Evolutionary conservation across 306 rosid genomes (phyloP), one percentile per base, ranked within the genome.

Genomic region (Malus sylvestris): DNA sequence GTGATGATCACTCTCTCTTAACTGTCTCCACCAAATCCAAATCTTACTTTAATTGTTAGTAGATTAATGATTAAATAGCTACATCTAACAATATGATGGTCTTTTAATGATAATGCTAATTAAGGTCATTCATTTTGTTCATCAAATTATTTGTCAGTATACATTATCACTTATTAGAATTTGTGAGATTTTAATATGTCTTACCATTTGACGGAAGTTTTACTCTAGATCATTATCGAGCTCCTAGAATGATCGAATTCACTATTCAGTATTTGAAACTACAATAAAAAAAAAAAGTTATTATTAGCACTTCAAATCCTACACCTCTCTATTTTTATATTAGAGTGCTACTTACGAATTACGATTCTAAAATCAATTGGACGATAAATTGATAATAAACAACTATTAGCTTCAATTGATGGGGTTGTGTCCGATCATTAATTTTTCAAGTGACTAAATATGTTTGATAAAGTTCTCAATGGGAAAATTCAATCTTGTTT

Each of bases 271-370:
- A 9, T 8, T 40, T 42, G 12, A 42, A 42, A 40, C 0, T 40
- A 11, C 11, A 2, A 8, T 40, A 40, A 0, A 8, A 40, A 40
- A 9, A 40, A 0, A 0, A 0, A 42, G 3, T 42, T 42, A 0
- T 9, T 42, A 9, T 42, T 9, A 42, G 6, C 45, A 42, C 12
- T 9, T 42, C 45, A 42, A 42, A 42, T 9, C 12, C 45, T 9
- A 42, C 12, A 42, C 12, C 0, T 38, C 42, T 38, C 10, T 38
- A 8, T 7, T 38, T 38, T 38, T 38, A 7, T 7, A 38, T 6
- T 38, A 38, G 10, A 38, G 10, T 38, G 42, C 10, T 38, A 38
- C 2, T 0, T 1, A 6, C 10, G 2, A 7, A 38, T 7, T 6
- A 38, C 42, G 42, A 38, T 38, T 38, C 42, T 7, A 38, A 38